Evolutionary conservation across 2,329 filamentous ascomycete genomes (phyloP).

Genomic region (Dothistroma septosporum): DNA sequence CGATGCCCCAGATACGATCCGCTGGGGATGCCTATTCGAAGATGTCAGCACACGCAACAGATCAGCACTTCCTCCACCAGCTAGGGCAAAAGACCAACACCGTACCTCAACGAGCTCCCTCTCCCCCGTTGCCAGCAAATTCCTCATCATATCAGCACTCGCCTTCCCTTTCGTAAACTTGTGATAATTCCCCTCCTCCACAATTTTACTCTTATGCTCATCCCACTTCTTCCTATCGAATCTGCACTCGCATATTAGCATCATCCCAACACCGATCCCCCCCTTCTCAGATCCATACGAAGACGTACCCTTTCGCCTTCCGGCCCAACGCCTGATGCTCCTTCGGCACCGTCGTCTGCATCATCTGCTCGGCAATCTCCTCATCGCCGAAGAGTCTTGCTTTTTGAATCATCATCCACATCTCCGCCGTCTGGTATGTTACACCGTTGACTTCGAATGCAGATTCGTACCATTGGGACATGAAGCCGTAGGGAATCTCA

Average conservation of each 20-base stretch:
- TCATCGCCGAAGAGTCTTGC: conserved; percentile 42
- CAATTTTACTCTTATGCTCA: conserved; percentile 48
- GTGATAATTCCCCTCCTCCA: conserved; percentile 54
- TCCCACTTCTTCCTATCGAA: conserved; percentile 52
- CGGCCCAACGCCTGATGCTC: conserved; percentile 55
- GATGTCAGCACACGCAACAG: conserved; percentile 45
- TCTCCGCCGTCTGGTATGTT: conserved; percentile 41
- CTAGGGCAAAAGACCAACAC: background rate
- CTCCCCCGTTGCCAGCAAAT: conserved; percentile 43
- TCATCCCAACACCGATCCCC: background rate
- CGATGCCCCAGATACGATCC: conserved; percentile 65
- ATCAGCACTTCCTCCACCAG: conserved; percentile 58
- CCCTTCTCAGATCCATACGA: background rate
- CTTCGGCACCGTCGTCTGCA: conserved; percentile 45
- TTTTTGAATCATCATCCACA: conserved; percentile 50
- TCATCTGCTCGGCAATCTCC: conserved; percentile 47
- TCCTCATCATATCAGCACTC: conserved; percentile 42
- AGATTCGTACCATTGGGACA: conserved; percentile 60
- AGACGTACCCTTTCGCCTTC: conserved; percentile 45
- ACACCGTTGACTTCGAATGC: conserved; percentile 44
- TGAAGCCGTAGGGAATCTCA: conserved; percentile 49
- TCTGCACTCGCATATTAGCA: background rate
- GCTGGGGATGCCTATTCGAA: conserved; percentile 42
- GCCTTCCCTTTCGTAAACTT: conserved; percentile 53
- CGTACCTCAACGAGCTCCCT: conserved; percentile 52